Base-by-base conservation (phyloP, 139 green algal species). In the Micractinium sp. region DNA sequence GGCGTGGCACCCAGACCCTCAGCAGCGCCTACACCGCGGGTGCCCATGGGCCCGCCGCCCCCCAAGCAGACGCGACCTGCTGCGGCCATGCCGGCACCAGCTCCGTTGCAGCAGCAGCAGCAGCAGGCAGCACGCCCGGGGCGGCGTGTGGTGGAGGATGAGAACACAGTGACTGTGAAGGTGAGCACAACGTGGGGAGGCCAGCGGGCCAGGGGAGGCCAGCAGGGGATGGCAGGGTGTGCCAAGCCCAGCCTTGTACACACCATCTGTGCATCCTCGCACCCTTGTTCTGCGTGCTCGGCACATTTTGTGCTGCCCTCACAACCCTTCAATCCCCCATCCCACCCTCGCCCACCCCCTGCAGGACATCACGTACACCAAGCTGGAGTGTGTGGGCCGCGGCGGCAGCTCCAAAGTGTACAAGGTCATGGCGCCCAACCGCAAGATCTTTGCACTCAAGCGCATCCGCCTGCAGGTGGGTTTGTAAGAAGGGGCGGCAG, bases 401-500 rank as follows among this genome's bases (percentile, higher is more conserved):
- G 98, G 98, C 5, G 98, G 98, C 90, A 97, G 92, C 92, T 97
- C 94, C 94, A 99, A 99, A 91, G 98, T 88, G 0, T 90, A 92
- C 69, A 93, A 97, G 92, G 97, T 99, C 39, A 97, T 99, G 88
- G 96, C 94, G 31, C 96, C 95, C 56, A 96, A 96, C 89, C 93
- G 95, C 47, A 97, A 97, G 92, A 98, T 99, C 63, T 99, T 97
- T 88, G 97, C 97, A 18, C 91, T 99, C 22, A 99, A 99, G 93
- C 95, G 96, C 87, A 99, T 99, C 92, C 93, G 94, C 53, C 93
- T 99, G 77, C 85, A 87, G 84, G 89, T 85, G 88, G 0, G 82
- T 3, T 60, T 67, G 47, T 69, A 18, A 13, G 60, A 15, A 71
- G 47, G 23, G 80, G 0, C 13, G 2, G 69, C 69, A 76, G 27